A percentile compares a stretch with the other conserved stretches of the same genome.
These are phyloP conservation scores for Comarum palustre DNA, from an alignment of 306 rosid species.

Conservation along the genomic window DNA sequence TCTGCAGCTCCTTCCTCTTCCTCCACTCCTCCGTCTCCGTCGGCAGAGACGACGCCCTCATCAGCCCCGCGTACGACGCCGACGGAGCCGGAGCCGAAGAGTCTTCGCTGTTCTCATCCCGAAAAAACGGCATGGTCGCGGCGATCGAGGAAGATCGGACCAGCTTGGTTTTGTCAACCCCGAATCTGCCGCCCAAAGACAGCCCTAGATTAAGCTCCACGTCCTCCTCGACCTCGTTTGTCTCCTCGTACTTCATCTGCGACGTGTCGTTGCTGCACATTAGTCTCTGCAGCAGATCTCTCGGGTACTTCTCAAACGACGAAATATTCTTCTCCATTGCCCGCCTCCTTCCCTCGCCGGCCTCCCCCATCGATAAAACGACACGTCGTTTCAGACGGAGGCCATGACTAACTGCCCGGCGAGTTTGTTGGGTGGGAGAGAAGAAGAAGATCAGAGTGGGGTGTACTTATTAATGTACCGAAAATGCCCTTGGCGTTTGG, in stretches of 20 bases:
- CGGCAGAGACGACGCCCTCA: conserved; percentile 79
- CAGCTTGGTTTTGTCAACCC: conserved; percentile 70
- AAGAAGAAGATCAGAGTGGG: too few species aligned
- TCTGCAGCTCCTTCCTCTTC: conserved; percentile 91
- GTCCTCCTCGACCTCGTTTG: conserved; percentile 34
- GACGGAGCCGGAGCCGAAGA: conserved; percentile 28
- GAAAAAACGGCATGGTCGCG: conserved; percentile 59
- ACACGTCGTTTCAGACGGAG: neutral
- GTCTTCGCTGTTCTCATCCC: conserved; percentile 29
- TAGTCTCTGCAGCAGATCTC: conserved; percentile 79
- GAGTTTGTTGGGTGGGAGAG: neutral
- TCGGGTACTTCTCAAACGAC: conserved; percentile 49
- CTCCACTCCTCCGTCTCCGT: conserved; percentile 90
- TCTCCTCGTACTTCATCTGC: conserved; percentile 17
- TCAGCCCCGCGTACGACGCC: conserved; percentile 33
- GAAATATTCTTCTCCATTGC: conserved; percentile 37
- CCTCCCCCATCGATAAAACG: conserved; percentile 41
- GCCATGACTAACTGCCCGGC: neutral
- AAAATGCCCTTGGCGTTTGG: conserved; percentile 42
- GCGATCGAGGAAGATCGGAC: conserved; percentile 69
- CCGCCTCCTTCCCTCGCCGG: conserved; percentile 40
- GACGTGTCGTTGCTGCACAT: conserved; percentile 29
- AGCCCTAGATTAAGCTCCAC: conserved; percentile 87
- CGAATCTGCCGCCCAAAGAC: conserved; percentile 86
- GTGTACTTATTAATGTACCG: conserved; percentile 20